Evolutionary conservation across 441 rosid species (phyloP).

Genomic region (Pelargonium cotyledonis): DNA sequence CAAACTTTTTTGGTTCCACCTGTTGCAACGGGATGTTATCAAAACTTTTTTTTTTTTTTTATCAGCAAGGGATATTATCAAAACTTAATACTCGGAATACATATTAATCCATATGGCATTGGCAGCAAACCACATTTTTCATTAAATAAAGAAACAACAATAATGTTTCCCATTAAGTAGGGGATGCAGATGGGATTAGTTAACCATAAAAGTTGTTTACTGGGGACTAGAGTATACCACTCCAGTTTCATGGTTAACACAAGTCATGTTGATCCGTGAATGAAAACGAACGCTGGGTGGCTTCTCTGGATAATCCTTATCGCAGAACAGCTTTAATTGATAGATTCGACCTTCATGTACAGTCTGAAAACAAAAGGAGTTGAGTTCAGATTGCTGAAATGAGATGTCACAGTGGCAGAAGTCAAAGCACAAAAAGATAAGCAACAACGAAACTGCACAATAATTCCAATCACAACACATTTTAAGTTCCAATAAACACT

Average conservation of each 20-base stretch:
- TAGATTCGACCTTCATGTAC: conserved; percentile 95
- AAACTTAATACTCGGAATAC: background rate
- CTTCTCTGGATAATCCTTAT: conserved; percentile 96
- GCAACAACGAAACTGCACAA: background rate
- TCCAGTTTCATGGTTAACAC: conserved; percentile 94
- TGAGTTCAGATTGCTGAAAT: conserved; percentile 4
- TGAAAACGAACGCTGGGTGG: conserved; percentile 93
- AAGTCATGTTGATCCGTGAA: conserved; percentile 86
- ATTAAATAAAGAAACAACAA: background rate
- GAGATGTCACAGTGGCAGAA: background rate
- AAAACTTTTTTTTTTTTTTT: no score
- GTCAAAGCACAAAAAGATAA: background rate
- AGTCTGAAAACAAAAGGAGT: conserved; percentile 42
- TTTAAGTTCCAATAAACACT: background rate
- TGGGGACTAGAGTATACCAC: conserved; percentile 40
- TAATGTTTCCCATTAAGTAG: background rate
- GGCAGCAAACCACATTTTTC: background rate
- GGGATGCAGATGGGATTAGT: background rate
- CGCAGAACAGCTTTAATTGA: conserved; percentile 96
- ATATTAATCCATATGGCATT: background rate
- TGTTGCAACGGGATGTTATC: conserved; percentile 26
- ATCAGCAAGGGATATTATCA: conserved; percentile 18
- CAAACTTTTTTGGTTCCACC: conserved; percentile 93
- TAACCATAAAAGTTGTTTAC: background rate
- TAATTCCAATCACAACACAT: conserved; percentile 2